phyloP scores from a whole-genome alignment of 352 stramenopile species.

The Halophytophthora polymorphica region DNA sequence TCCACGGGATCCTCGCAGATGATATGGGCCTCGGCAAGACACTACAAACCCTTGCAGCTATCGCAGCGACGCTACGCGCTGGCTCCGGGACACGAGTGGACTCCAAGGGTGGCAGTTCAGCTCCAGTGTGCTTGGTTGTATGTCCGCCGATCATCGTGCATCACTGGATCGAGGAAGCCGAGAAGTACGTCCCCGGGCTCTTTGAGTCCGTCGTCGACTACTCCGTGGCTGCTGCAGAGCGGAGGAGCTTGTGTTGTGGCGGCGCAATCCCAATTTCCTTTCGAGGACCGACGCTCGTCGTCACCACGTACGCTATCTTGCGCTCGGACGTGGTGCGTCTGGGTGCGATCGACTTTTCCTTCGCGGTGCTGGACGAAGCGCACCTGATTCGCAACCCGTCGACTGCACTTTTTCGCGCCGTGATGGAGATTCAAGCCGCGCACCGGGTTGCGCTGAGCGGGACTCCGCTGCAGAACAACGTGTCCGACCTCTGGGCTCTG shows the following conservation, averaged over 20 bases:
- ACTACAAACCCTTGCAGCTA: conserved; percentile 89
- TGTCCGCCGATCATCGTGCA: conserved; percentile 93
- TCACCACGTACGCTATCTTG: conserved; percentile 88
- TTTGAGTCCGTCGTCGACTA: conserved; percentile 81
- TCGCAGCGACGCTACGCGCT: conserved; percentile 61
- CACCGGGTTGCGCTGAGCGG: conserved; percentile 95
- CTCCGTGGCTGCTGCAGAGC: conserved; percentile 47
- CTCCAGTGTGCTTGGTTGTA: conserved; percentile 75
- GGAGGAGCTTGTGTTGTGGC: conserved; percentile 38
- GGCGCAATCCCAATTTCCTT: conserved; percentile 5
- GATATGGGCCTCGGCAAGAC: conserved; percentile 95
- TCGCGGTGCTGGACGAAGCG: conserved; percentile 95
- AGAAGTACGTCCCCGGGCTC: conserved; percentile 67
- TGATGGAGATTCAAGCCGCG: conserved; percentile 63
- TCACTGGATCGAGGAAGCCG: conserved; percentile 94
- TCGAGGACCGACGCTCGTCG: conserved; percentile 31
- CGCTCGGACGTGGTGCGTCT: conserved; percentile 75
- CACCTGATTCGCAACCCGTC: conserved; percentile 96
- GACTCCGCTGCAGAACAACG: conserved; percentile 97
- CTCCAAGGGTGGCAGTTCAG: neutral
- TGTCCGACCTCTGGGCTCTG: conserved; percentile 95
- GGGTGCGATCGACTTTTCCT: conserved; percentile 57
- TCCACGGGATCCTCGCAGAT: conserved; percentile 81
- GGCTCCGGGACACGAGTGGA: neutral
- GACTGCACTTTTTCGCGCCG: conserved; percentile 84